phyloP scores from a whole-genome alignment of 331 rosid species.

The Malus hybrid region DNA sequence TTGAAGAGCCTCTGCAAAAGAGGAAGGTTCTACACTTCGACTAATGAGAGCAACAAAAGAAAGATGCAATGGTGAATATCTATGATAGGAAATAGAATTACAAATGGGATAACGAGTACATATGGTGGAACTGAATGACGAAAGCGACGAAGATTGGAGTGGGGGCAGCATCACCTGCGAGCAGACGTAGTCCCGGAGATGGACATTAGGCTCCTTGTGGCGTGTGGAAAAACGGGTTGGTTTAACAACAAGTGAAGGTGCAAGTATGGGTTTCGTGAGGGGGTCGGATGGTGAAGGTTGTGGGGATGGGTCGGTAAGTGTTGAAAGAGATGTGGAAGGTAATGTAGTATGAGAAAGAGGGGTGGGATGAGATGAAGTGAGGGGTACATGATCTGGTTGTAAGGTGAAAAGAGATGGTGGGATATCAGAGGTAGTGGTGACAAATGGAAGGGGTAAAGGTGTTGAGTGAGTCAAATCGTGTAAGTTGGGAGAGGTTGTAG shows the following conservation, averaged over 20 bases:
- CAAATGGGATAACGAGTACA: background rate
- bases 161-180: background rate
- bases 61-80: background rate
- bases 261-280: too few species aligned
- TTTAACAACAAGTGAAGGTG: accelerated
- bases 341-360: too few species aligned
- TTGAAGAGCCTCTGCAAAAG: background rate
- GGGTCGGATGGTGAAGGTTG: too few species aligned
- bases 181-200: background rate
- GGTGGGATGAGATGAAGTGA: too few species aligned
- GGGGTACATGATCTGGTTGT: too few species aligned
- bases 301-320: too few species aligned
- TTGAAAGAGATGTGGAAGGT: too few species aligned
- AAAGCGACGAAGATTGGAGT: background rate
- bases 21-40: background rate
- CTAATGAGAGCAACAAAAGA: background rate
- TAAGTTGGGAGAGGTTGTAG: too few species aligned
- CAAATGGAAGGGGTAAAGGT: too few species aligned
- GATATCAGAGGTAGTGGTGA: too few species aligned
- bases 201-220: background rate
- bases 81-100: background rate
- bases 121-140: background rate
- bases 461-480: accelerated
- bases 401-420: too few species aligned
- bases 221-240: background rate